Evolutionary conservation across 2,329 filamentous ascomycete species (phyloP).

Genomic region (Botrytis cinerea): DNA sequence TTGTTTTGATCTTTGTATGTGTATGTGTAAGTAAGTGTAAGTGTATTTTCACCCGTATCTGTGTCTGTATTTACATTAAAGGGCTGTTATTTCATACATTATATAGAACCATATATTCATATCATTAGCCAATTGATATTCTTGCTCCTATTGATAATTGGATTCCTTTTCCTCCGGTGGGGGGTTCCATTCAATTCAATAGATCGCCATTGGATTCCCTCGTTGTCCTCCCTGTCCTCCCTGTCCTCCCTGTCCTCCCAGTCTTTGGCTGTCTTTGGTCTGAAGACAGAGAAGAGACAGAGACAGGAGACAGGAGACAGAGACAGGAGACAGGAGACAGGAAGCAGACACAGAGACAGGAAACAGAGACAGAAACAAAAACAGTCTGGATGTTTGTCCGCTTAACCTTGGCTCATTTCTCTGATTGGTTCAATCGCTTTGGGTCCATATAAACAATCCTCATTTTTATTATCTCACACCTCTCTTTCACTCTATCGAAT

Average conservation of each 20-base stretch:
- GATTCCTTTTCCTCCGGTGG: constrained; percentile 3
- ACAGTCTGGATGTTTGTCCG: background rate
- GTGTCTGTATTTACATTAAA: background rate
- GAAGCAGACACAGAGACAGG: too few relatives aligned
- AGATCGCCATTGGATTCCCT: background rate
- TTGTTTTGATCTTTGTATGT: background rate
- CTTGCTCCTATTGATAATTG: background rate
- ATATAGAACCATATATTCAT: background rate
- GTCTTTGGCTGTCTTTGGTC: background rate
- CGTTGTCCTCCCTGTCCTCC: background rate
- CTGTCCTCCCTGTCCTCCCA: background rate
- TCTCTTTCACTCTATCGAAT: background rate
- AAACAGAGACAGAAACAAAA: background rate
- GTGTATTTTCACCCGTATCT: background rate
- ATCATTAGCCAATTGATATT: background rate
- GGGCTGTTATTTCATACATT: background rate
- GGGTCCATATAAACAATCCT: background rate
- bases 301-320: background rate
- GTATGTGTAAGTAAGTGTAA: background rate
- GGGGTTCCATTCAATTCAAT: background rate
- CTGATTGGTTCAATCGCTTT: background rate
- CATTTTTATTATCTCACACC: constrained; percentile 7
- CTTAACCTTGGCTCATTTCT: background rate
- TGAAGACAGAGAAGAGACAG: background rate
- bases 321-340: too few relatives aligned